Evolutionary conservation across 2,329 filamentous ascomycete genomes (phyloP), one percentile per base, ranked within the genome.

Genomic region (Fusarium dlaminii): DNA sequence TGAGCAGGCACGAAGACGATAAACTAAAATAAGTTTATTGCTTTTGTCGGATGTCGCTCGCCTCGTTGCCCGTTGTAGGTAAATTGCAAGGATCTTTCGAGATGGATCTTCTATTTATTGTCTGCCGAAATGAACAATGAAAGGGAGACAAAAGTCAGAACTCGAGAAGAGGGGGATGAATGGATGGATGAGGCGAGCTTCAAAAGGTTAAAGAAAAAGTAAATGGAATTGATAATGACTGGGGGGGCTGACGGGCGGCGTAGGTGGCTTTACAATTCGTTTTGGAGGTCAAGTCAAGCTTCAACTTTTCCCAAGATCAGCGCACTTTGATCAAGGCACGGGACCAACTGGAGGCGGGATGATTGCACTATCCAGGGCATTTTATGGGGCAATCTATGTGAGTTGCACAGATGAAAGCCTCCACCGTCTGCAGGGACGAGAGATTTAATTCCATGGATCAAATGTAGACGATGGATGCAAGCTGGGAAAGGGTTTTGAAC

Each of bases 271-370:
- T 66, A 45, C 40, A 48, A 29, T 48, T 58, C 51, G 32, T n/a
- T 36, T 36, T 58, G 27, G 40, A 58, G 42, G 56, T 58, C 55
- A 30, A 40, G 51, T 55, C 51, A 55, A 55, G 51, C 51, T 69
- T 66, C 65, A 61, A 61, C 59, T 54, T 58, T 55, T 74, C 15
- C 55, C 61, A 68, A 36, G 72, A 75, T 75, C 68, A 75, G 72
- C 72, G 65, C 72, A 75, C 72, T 65, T 74, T 58, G 59, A 75
- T 49, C 72, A 75, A 75, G 72, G 72, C 72, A 74, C 71, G 71
- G 71, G 71, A 72, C 68, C 71, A 74, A 71, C 55, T 64, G 63
- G 43, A 72, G 71, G 34, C 61, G 58, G 66, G 66, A 70, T 49
- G 67, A 71, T 62, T 70, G 70, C 65, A 73, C 61, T 73, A 71